These are phyloP conservation scores for Fraxinus angustifolia DNA, from an alignment of 305 asterid species.

Conservation along the genomic window DNA sequence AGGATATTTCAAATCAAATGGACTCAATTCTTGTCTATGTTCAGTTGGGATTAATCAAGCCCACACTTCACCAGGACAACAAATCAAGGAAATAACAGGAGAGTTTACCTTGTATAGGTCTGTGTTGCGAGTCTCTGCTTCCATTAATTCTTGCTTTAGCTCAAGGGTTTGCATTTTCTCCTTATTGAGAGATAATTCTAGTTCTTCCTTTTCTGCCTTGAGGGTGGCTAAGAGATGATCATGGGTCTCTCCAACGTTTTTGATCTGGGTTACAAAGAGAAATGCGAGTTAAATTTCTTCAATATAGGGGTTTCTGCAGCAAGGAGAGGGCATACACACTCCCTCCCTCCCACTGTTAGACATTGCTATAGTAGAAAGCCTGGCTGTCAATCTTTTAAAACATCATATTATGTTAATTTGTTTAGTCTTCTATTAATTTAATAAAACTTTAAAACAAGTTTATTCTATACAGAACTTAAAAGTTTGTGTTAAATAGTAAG, in stretches of 20 bases:
- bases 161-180: constrained; percentile 64
- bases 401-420: not conserved
- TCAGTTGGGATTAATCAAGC: constrained; percentile 8
- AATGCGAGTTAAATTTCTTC: constrained; percentile 13
- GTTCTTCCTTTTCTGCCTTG: constrained; percentile 71
- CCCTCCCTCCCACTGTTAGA: not conserved
- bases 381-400: not conserved
- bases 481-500: not conserved
- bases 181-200: constrained; percentile 63
- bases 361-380: not conserved
- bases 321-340: constrained; percentile 1
- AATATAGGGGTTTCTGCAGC: constrained; percentile 10
- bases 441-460: not conserved
- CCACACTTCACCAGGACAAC: constrained; percentile 3
- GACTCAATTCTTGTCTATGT: not conserved
- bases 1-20: not conserved
- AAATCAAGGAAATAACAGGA: constrained; percentile 22
- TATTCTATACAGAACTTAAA: not conserved
- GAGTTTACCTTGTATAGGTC: constrained; percentile 77
- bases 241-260: constrained; percentile 57
- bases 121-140: constrained; percentile 65
- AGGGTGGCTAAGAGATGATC: constrained; percentile 51
- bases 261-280: constrained; percentile 42
- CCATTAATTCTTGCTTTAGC: constrained; percentile 66
- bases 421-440: not conserved